Evolutionary conservation across 2,329 filamentous ascomycete species (phyloP).

Genomic region (Alternaria triticimaculans): DNA sequence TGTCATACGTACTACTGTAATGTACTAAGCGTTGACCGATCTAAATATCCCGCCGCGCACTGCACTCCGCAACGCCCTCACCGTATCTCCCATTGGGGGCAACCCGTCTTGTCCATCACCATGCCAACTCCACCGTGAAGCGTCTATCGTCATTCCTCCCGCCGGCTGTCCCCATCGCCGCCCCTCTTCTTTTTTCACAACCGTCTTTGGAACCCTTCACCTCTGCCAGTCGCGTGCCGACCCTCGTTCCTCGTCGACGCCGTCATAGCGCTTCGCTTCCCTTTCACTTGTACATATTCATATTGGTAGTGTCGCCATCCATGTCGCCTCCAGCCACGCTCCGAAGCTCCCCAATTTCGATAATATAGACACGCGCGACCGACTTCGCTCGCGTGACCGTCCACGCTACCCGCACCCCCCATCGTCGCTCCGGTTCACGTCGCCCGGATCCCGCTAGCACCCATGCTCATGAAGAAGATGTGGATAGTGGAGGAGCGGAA

Average conservation of each 20-base stretch:
- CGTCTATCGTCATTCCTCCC: background rate
- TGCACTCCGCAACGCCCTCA: conserved; percentile 8
- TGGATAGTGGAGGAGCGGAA: conserved; percentile 33
- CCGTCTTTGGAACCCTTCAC: background rate
- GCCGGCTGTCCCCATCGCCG: background rate
- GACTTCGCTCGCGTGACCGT: conserved; percentile 22
- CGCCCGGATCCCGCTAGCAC: conserved; percentile 15
- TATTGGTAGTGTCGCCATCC: conserved; percentile 1
- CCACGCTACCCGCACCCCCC: conserved; percentile 14
- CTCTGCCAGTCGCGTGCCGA: background rate
- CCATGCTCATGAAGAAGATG: conserved; percentile 30
- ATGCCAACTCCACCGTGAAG: conserved; percentile 2
- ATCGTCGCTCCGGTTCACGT: conserved; percentile 12
- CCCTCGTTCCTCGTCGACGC: background rate
- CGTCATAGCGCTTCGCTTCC: background rate
- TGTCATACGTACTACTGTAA: background rate
- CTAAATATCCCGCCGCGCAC: conserved; percentile 3
- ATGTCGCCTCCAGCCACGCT: conserved; percentile 25
- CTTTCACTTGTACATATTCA: conserved; percentile 2
- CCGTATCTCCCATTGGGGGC: conserved; percentile 3
- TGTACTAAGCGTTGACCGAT: background rate
- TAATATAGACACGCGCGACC: conserved; percentile 21
- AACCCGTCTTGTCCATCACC: background rate
- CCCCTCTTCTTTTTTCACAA: conserved; percentile 1
- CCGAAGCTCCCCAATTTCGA: conserved; percentile 3